A percentile compares a stretch with the other conserved stretches of the same genome.
phyloP scores from a whole-genome alignment of 768 basidiomycete genomes.

The Sarcodon aspratus region DNA sequence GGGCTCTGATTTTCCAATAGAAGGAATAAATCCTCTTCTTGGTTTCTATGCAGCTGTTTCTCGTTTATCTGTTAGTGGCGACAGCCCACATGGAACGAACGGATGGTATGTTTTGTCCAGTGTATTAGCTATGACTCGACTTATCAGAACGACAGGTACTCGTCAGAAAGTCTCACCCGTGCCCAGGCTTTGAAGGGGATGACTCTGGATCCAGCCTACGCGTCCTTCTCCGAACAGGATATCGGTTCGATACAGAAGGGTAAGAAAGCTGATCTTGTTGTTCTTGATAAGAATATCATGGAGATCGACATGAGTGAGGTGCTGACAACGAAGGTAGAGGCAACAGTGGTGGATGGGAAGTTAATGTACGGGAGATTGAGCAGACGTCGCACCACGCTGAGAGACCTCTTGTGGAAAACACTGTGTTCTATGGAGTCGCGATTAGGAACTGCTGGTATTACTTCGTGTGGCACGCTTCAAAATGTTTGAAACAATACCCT shows the following conservation, averaged over 20 bases:
- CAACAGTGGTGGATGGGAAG: conserved; percentile 69
- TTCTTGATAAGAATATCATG: conserved; percentile 78
- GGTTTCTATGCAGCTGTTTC: conserved; percentile 88
- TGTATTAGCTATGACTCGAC: not conserved
- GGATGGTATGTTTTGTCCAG: conserved; percentile 56
- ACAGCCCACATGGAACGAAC: conserved; percentile 68
- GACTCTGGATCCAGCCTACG: conserved; percentile 85
- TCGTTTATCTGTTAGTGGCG: conserved; percentile 53
- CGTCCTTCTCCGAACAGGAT: conserved; percentile 62
- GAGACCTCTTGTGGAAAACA: not conserved
- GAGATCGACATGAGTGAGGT: conserved; percentile 48
- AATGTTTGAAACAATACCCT: too few relatives aligned
- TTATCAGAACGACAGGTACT: conserved; percentile 43
- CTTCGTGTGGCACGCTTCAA: too few relatives aligned
- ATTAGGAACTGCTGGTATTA: not conserved
- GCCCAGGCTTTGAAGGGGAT: conserved; percentile 81
- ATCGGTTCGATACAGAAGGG: conserved; percentile 67
- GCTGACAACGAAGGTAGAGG: conserved; percentile 48
- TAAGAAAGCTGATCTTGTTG: conserved; percentile 82
- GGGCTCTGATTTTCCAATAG: conserved; percentile 93
- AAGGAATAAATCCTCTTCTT: conserved; percentile 78
- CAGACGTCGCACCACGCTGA: not conserved
- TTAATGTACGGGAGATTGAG: conserved; percentile 44
- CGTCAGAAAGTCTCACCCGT: conserved; percentile 65
- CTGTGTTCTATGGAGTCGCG: not conserved